A percentile compares a stretch with the other conserved stretches of the same genome.
phyloP scores from a whole-genome alignment of 2,329 filamentous ascomycete species.

The Neopestalotiopsis clavispora region DNA sequence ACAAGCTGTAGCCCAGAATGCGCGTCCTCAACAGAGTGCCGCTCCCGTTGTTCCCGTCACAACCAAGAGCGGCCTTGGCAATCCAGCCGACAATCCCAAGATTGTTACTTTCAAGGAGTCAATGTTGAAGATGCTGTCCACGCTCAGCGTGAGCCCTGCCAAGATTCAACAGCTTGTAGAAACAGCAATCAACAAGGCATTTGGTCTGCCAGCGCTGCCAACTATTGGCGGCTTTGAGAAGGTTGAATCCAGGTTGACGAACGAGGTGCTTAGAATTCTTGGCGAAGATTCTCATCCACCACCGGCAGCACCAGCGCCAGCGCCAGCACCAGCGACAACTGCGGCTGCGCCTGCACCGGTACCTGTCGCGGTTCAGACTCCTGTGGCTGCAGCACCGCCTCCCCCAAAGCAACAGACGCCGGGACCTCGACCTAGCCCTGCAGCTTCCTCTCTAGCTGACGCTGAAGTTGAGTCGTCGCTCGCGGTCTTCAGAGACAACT shows the following conservation, averaged over 20 bases:
- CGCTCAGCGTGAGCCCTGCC: conserved; percentile 32
- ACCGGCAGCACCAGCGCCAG: background rate
- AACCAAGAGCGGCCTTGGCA: conserved; percentile 22
- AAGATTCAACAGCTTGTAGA: conserved; percentile 37
- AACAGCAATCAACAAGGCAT: conserved; percentile 33
- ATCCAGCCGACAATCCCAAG: conserved; percentile 35
- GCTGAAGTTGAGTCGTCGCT: conserved; percentile 36
- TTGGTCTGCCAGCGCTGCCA: conserved; percentile 31
- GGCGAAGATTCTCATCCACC: conserved; percentile 30
- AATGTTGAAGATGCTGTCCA: conserved; percentile 33
- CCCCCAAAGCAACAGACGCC: conserved; percentile 25
- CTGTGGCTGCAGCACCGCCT: background rate
- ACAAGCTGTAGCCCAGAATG: conserved; percentile 23
- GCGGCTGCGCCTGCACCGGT: conserved; percentile 21
- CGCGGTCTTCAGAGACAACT: conserved; percentile 34
- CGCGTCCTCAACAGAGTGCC: conserved; percentile 22
- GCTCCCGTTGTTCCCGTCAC: conserved; percentile 18
- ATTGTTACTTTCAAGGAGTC: conserved; percentile 35
- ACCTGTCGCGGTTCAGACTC: background rate
- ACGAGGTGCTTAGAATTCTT: conserved; percentile 35
- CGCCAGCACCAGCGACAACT: conserved; percentile 22
- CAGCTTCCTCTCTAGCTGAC: conserved; percentile 29
- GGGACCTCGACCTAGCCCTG: conserved; percentile 28
- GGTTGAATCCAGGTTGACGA: conserved; percentile 32
- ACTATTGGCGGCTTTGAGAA: conserved; percentile 33